Evolutionary conservation across 192 early-diverging fungal genomes (phyloP).

Genomic region (Glomus cerebriforme): DNA sequence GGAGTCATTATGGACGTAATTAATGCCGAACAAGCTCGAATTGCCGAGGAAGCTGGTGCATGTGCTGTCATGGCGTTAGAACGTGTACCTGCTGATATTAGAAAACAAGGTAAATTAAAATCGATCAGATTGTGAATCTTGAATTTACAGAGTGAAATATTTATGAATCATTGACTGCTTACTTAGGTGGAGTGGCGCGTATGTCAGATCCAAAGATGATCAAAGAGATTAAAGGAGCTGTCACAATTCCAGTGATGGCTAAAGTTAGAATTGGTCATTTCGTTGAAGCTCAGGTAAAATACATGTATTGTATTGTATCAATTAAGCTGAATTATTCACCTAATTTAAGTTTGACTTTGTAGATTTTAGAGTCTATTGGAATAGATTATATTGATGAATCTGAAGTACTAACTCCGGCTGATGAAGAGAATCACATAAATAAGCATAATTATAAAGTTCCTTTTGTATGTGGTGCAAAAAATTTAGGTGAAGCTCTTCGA

Average conservation of each 20-base stretch:
- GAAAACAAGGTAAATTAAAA: conserved; percentile 74
- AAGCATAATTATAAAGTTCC: conserved; percentile 93
- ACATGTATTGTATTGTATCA: background rate
- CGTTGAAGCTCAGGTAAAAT: conserved; percentile 87
- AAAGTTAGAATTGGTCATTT: conserved; percentile 98
- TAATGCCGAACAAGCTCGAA: conserved; percentile 95
- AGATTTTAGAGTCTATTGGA: conserved; percentile 86
- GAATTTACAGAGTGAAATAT: background rate
- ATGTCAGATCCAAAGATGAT: conserved; percentile 99
- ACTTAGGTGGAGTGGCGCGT: conserved; percentile 84
- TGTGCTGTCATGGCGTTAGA: conserved; percentile 97
- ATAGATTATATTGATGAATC: conserved; percentile 98
- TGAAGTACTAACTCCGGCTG: conserved; percentile 94
- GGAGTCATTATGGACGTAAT: conserved; percentile 99
- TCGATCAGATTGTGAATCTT: background rate
- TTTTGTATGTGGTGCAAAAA: conserved; percentile 95
- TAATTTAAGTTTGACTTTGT: conserved; percentile 14
- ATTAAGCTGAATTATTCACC: conserved; percentile 6
- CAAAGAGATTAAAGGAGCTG: conserved; percentile 91
- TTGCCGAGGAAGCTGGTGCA: conserved; percentile 97
- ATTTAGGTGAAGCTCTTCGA: conserved; percentile 96
- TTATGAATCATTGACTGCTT: background rate
- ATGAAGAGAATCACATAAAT: conserved; percentile 94
- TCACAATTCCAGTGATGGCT: conserved; percentile 99
- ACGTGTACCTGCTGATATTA: conserved; percentile 98